phyloP scores from a whole-genome alignment of 2,329 filamentous ascomycete species.

The Thyridium curvatum region DNA sequence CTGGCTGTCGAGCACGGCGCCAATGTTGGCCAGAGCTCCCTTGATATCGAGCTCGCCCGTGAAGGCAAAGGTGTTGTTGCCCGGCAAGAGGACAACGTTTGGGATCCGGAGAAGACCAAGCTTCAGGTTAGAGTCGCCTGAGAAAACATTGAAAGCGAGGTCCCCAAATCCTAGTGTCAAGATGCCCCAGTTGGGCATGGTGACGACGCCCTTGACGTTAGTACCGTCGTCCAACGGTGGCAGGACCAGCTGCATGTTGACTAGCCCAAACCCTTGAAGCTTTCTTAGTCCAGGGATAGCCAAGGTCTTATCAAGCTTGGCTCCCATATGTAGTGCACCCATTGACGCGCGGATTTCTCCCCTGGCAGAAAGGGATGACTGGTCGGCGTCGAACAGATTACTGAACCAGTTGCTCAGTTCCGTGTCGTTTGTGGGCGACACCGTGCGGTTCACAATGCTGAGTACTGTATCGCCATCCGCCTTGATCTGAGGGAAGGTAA shows the following conservation, averaged over 20 bases:
- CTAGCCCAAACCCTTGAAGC: slow-evolving; percentile 29
- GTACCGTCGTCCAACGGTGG: slow-evolving; percentile 27
- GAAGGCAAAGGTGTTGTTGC: slow-evolving; percentile 34
- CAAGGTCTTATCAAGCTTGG: slow-evolving; percentile 35
- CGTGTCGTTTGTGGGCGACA: slow-evolving; percentile 27
- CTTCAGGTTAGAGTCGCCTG: slow-evolving; percentile 27
- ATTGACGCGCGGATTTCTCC: slow-evolving; percentile 30
- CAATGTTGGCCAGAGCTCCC: slow-evolving; percentile 31
- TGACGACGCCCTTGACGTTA: slow-evolving; percentile 35
- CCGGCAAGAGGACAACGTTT: slow-evolving; percentile 31
- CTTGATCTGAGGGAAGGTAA: slow-evolving; percentile 22
- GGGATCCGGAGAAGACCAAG: slow-evolving; percentile 30
- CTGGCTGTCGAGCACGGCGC: slow-evolving; percentile 29
- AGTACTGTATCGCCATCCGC: slow-evolving; percentile 28
- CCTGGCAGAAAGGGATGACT: slow-evolving; percentile 27
- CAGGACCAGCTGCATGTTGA: slow-evolving; percentile 25
- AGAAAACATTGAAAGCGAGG: slow-evolving; percentile 35
- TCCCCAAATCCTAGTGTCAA: slow-evolving; percentile 38
- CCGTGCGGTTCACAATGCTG: slow-evolving; percentile 23
- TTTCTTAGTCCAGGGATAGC: slow-evolving; percentile 28
- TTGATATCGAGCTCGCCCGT: slow-evolving; percentile 34
- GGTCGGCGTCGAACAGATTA: slow-evolving; percentile 28
- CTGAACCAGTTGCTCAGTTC: slow-evolving; percentile 33
- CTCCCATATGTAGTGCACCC: slow-evolving; percentile 27
- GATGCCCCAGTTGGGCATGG: slow-evolving; percentile 36